A percentile compares a stretch with the other conserved stretches of the same genome.
Evolutionary conservation across 805 yeast species (phyloP).

Genomic region (Saccharomycopsis capsularis): DNA sequence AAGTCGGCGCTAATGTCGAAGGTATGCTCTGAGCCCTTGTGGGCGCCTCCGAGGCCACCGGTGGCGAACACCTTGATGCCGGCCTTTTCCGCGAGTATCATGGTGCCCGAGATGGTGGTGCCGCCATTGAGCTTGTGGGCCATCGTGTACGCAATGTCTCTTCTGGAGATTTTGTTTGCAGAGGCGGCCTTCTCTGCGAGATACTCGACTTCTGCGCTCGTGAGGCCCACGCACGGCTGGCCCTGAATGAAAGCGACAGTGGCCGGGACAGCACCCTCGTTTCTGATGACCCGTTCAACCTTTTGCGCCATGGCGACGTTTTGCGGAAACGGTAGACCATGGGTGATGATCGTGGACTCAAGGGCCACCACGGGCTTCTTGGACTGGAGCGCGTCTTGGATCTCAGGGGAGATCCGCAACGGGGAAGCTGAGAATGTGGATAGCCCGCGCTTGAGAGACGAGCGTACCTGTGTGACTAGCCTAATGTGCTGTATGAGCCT

Average conservation of each 20-base stretch:
- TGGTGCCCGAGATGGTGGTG: slow-evolving; percentile 84
- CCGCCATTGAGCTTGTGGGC: slow-evolving; percentile 66
- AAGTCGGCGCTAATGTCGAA: slow-evolving; percentile 85
- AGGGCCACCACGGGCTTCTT: slow-evolving; percentile 69
- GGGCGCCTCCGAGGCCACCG: slow-evolving; percentile 92
- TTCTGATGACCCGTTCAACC: slow-evolving; percentile 58
- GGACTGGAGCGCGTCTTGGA: slow-evolving; percentile 51
- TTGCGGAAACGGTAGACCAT: slow-evolving; percentile 79
- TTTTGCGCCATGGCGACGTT: slow-evolving; percentile 64
- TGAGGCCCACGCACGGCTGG: slow-evolving; percentile 60
- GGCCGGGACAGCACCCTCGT: slow-evolving; percentile 70
- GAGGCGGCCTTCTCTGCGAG: slow-evolving; percentile 36
- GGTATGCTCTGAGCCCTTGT: slow-evolving; percentile 63
- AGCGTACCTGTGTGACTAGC: too few relatives aligned
- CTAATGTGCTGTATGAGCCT: too few relatives aligned
- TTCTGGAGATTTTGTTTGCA: slow-evolving; percentile 59
- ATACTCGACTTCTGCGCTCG: slow-evolving; percentile 37
- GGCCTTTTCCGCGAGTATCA: slow-evolving; percentile 69
- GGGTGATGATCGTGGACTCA: slow-evolving; percentile 84
- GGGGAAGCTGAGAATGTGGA: too few relatives aligned
- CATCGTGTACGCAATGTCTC: slow-evolving; percentile 73
- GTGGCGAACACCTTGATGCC: slow-evolving; percentile 86
- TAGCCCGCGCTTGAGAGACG: too few relatives aligned
- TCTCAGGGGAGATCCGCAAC: slow-evolving; percentile 35
- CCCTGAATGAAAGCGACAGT: slow-evolving; percentile 77